A percentile compares a stretch with the other conserved stretches of the same genome.
Evolutionary conservation across 1,284 basidiomycete genomes (phyloP).

Genomic region (Sporisorium graminicola): DNA sequence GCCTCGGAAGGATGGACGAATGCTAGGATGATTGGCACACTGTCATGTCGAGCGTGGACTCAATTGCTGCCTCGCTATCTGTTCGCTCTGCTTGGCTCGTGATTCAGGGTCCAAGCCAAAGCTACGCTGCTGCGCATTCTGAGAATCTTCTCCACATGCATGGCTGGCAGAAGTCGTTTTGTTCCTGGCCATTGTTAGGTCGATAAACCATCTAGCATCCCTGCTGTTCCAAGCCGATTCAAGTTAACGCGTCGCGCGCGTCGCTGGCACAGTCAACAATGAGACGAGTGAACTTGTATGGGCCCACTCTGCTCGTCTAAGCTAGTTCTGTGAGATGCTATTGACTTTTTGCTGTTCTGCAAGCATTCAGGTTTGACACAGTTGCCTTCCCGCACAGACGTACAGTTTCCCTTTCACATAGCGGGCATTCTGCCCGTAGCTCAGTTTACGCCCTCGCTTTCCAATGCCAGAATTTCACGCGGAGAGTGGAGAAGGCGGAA

Average conservation of each 20-base stretch:
- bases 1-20: neutral
- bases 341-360: neutral
- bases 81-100: neutral
- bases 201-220: too few species aligned
- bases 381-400: neutral
- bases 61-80: neutral
- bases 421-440: neutral
- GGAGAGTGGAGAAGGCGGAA: neutral
- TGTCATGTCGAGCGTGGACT: neutral
- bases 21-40: neutral
- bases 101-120: constrained; percentile 37
- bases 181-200: neutral
- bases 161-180: neutral
- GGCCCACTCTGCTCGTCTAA: neutral
- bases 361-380: neutral
- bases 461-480: neutral
- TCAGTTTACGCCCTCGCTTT: too few species aligned
- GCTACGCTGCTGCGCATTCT: constrained; percentile 9
- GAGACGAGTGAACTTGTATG: neutral
- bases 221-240: neutral
- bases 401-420: neutral
- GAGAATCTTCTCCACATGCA: constrained; percentile 13
- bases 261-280: neutral
- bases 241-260: constrained; percentile 35
- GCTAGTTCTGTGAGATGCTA: too few species aligned